These are phyloP conservation scores for Colletotrichum noveboracense DNA, from an alignment of 2,329 filamentous ascomycete genomes.

Conservation along the genomic window DNA sequence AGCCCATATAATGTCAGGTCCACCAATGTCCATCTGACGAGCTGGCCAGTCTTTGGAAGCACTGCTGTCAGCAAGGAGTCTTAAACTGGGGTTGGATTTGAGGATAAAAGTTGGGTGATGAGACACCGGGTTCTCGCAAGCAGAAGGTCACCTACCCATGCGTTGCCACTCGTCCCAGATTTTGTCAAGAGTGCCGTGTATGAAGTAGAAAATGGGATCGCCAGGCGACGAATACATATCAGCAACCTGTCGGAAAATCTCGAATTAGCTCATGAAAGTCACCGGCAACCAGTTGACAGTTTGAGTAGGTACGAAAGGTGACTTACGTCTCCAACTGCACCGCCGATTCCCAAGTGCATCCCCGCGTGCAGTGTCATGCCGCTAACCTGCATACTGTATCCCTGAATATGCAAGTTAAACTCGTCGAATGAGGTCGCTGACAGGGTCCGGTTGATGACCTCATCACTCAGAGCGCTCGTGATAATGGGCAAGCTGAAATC, in stretches of 20 bases:
- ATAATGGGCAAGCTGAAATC: neutral
- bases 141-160: neutral
- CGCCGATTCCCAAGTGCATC: neutral
- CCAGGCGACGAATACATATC: slow-evolving; percentile 27
- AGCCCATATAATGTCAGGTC: slow-evolving; percentile 35
- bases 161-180: slow-evolving; percentile 30
- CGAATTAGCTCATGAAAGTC: neutral
- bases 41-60: slow-evolving; percentile 26
- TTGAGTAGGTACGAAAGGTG: fast-evolving
- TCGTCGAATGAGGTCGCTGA: neutral
- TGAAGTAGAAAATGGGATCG: slow-evolving; percentile 35
- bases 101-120: fast-evolving
- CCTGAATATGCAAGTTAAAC: neutral
- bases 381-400: neutral
- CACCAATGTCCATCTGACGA: slow-evolving; percentile 33
- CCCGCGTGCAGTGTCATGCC: neutral
- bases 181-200: slow-evolving; percentile 31
- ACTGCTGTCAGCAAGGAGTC: neutral
- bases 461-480: neutral
- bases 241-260: neutral
- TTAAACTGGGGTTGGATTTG: fast-evolving
- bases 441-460: neutral
- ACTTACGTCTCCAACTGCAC: neutral
- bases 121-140: fast-evolving
- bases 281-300: no score